Evolutionary conservation across 768 basidiomycete genomes (phyloP).

Genomic region (Galerina marginata): DNA sequence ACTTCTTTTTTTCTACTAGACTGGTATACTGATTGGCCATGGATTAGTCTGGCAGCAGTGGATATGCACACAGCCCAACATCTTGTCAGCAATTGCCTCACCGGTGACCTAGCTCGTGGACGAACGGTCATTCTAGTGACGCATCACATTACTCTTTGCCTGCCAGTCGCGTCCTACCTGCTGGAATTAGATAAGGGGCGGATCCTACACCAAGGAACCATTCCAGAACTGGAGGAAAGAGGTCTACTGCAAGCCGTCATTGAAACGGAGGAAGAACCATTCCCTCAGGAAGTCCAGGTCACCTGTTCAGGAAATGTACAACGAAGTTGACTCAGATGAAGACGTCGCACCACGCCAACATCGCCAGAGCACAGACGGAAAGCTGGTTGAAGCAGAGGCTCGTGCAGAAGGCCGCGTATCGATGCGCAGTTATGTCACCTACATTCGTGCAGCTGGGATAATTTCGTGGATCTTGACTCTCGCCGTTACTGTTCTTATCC

Average conservation of each 20-base stretch:
- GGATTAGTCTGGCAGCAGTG: constrained; percentile 63
- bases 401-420: constrained; percentile 73
- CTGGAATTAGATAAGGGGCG: constrained; percentile 61
- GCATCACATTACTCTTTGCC: constrained; percentile 77
- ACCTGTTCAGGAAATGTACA: constrained; percentile 9
- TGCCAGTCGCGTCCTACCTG: constrained; percentile 70
- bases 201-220: constrained; percentile 54
- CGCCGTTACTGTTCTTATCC: constrained; percentile 56
- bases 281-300: constrained; percentile 27
- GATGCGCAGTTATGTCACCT: constrained; percentile 61
- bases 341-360: constrained; percentile 10
- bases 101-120: constrained; percentile 61
- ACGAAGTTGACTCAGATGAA: constrained; percentile 21
- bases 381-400: constrained; percentile 65
- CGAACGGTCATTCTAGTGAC: constrained; percentile 85
- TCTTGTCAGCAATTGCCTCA: constrained; percentile 67
- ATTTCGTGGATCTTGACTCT: constrained; percentile 60
- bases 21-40: neutral
- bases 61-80: constrained; percentile 82
- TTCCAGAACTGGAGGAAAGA: constrained; percentile 48
- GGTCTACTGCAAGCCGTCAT: constrained; percentile 52
- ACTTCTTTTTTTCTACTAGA: neutral
- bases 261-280: constrained; percentile 49
- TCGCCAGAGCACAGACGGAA: constrained; percentile 41
- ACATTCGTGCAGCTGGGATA: constrained; percentile 66